Evolutionary conservation across 2,329 filamentous ascomycete species (phyloP).

Genomic region (Sporothrix brasiliensis): DNA sequence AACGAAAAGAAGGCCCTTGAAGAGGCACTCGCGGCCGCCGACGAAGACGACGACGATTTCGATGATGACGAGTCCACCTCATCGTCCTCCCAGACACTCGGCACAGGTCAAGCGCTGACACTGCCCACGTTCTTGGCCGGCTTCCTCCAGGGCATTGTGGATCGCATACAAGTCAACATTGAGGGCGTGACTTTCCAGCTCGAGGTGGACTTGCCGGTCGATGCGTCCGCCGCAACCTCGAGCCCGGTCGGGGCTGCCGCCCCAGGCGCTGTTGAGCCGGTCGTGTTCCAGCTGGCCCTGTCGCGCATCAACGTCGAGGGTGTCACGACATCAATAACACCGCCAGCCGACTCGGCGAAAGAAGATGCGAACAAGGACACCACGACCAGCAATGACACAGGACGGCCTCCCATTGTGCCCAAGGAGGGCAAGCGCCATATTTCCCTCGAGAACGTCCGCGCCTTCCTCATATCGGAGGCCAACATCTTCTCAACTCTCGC

Average conservation of each 20-base stretch:
- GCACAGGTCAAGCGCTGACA: constrained; percentile 71
- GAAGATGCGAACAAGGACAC: constrained; percentile 9
- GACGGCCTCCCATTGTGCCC: constrained; percentile 46
- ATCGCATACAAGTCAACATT: constrained; percentile 69
- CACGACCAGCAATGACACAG: not conserved
- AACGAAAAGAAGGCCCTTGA: constrained; percentile 69
- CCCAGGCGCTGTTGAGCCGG: constrained; percentile 53
- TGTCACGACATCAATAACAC: constrained; percentile 50
- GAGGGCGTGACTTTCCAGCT: constrained; percentile 67
- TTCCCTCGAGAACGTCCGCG: constrained; percentile 64
- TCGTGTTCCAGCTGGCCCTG: constrained; percentile 67
- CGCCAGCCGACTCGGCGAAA: constrained; percentile 31
- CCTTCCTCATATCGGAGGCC: constrained; percentile 67
- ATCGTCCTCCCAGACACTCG: constrained; percentile 45
- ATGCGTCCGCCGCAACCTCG: constrained; percentile 42
- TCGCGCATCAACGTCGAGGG: constrained; percentile 69
- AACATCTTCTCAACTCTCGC: constrained; percentile 65
- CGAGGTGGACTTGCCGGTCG: constrained; percentile 60
- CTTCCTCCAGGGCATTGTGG: constrained; percentile 73
- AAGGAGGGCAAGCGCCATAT: constrained; percentile 69
- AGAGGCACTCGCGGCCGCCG: constrained; percentile 65
- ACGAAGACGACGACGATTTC: constrained; percentile 30
- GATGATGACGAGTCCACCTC: constrained; percentile 58
- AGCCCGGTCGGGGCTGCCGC: not conserved
- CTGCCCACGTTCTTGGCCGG: constrained; percentile 71